These are phyloP conservation scores for Aspergillus candidus DNA, from an alignment of 2,329 filamentous ascomycete species.

Conservation along the genomic window DNA sequence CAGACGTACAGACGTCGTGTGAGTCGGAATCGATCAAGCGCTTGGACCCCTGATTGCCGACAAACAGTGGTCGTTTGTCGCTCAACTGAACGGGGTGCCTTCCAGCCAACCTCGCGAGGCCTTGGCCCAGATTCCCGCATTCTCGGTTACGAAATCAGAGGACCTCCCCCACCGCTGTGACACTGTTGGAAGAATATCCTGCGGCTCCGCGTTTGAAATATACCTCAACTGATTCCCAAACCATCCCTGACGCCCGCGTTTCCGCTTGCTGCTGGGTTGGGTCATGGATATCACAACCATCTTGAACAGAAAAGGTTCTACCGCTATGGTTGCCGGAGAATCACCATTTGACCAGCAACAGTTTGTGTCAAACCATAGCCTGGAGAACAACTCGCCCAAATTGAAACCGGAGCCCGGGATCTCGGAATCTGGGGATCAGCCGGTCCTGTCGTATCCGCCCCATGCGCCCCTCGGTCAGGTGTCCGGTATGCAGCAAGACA, in stretches of 20 bases:
- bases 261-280: slow-evolving; percentile 29
- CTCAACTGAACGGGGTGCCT: no score
- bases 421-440: slow-evolving; percentile 51
- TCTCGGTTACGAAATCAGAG: background rate
- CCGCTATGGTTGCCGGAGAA: slow-evolving; percentile 39
- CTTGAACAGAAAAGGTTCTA: slow-evolving; percentile 45
- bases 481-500: slow-evolving; percentile 46
- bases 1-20: no score
- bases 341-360: slow-evolving; percentile 42
- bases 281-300: slow-evolving; percentile 50
- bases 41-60: no score
- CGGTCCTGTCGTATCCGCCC: slow-evolving; percentile 53
- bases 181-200: slow-evolving; percentile 7
- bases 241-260: slow-evolving; percentile 27
- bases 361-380: slow-evolving; percentile 34
- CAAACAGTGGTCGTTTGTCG: no score
- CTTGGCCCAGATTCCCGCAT: background rate
- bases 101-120: no score
- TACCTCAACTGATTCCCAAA: slow-evolving; percentile 16
- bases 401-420: slow-evolving; percentile 55
- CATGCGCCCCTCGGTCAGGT: slow-evolving; percentile 50
- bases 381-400: slow-evolving; percentile 45
- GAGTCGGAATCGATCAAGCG: no score
- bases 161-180: background rate
- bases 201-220: slow-evolving; percentile 8